A percentile compares a stretch with the other conserved stretches of the same genome.
phyloP scores from a whole-genome alignment of 495 filamentous ascomycete species.

The Talaromyces thailandensis region DNA sequence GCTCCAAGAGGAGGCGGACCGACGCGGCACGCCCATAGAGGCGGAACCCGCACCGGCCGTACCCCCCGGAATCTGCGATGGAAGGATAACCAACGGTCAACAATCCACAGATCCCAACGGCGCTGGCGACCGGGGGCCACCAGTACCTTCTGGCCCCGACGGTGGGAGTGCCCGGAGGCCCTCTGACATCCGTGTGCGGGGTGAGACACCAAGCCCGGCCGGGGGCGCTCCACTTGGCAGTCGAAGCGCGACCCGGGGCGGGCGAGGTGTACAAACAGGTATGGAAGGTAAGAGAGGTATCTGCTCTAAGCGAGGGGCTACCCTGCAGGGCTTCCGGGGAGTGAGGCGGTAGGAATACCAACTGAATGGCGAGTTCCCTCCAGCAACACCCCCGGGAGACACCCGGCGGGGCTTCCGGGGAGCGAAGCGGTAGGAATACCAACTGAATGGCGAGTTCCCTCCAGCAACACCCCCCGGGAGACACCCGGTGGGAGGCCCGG shows the following conservation, averaged over 20 bases:
- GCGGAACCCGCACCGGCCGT: conserved; percentile 25
- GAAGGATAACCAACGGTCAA: conserved; percentile 37
- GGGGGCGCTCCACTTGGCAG: background rate
- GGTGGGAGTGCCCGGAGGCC: background rate
- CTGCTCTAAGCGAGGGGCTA: background rate
- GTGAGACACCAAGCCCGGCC: background rate
- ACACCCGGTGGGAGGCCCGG: too few species aligned
- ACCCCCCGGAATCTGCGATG: conserved; percentile 33
- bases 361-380: too few species aligned
- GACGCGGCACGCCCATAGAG: conserved; percentile 16
- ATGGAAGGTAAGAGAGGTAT: background rate
- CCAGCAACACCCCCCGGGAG: too few species aligned
- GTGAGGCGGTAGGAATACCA: too few species aligned
- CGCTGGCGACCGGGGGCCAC: conserved; percentile 13
- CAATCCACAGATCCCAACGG: conserved; percentile 43
- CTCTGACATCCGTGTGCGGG: background rate
- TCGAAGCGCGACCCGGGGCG: background rate
- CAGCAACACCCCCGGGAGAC: background rate
- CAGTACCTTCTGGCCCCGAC: background rate
- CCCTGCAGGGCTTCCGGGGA: too few species aligned
- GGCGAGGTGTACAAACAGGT: background rate
- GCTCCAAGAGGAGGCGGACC: conserved; percentile 29
- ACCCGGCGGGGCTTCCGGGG: too few species aligned
- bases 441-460: too few species aligned
- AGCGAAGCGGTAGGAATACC: too few species aligned